Evolutionary conservation across 2,329 filamentous ascomycete species (phyloP), one percentile per base, ranked within the genome.

Genomic region (Claviceps sp.): DNA sequence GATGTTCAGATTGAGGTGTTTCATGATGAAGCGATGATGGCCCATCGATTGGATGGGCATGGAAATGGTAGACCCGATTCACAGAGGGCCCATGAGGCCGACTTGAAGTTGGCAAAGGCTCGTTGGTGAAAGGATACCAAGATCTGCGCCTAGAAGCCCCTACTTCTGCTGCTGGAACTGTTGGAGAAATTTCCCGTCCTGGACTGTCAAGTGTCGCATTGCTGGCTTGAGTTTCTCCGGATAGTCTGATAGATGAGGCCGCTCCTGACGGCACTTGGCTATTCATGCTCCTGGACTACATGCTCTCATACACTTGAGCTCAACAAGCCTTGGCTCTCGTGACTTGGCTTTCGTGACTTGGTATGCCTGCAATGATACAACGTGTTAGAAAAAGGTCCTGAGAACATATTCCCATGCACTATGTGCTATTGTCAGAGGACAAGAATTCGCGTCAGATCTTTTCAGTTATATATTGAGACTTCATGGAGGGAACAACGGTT

Each of bases 361-460:
- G 22, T 50, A 20, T 45, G 40, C 52, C 34, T 50, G 26, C 8
- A 36, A 42, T 26, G 36, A 46, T 26, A 17, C 11, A 17, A 37
- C 9, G 8, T 49, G 45, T 53, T 29, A 53, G 45, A 29, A 14
- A 47, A 34, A 23, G 34, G 34, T 38, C 8, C 20, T 34, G 14
- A 4, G 26, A 16, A 20, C 17, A 11, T n/a, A 16, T n/a, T 36
- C 11, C 6, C 39, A 46, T 47, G 22, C 20, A 45, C 22, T 16
- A 17, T 13, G 17, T 34, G 29, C 17, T 43, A 49, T 50, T 47
- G 39, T 36, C 42, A 44, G 54, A 44, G 45, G 45, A 44, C 8
- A 51, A 16, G 8, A 44, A 53, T 56, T 54, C 55, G 59, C 57
- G 74, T 86, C 83, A 86, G 83, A 77, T 86, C 82, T 86, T 86